Evolutionary conservation across 1,139 yeast genomes (phyloP), one percentile per base, ranked within the genome.

Genomic region (Geotrichum europaeum): DNA sequence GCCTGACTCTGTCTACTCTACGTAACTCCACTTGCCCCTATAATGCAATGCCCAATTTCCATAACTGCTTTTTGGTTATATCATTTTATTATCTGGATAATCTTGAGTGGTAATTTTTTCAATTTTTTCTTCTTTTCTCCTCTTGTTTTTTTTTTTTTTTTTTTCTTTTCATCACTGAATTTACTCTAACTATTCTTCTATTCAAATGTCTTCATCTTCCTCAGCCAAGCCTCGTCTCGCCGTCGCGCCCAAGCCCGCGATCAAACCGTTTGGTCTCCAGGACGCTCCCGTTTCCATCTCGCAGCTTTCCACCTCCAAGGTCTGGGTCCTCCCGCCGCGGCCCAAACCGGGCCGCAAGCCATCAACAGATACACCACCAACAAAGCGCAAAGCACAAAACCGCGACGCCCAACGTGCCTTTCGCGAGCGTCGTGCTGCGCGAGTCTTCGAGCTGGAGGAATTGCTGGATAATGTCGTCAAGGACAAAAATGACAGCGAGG

Each of bases 271-370:
- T 2, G 36, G 50, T 6, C 54, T 55, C 2, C 51, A 54, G 30
- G 58, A 54, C 22, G 49, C 50, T 9, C 59, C 32, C 10, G 57
- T 53, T 0, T 34, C 62, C 9, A 55, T 52, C 1, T 45, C 61
- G 2, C 56, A 56, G 13, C 68, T 74, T n/a, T 65, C 72, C 64
- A 86, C 96, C 0, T 87, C 96, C 15, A 88, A 83, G 68, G 89
- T 85, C 68, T 91, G 97, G 96, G 92, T 89, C 15, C 78, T 91
- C 47, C 97, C 97, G 1, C 96, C 96, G 12, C 76, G 96, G 62
- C 95, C 96, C 7, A 89, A 89, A 71, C 96, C 96, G 0, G 97
- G 96, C 9, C 78, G 96, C 63, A 90, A 90, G 73, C 96, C 96
- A 13, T 82, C 91, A 62, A 84, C 83, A 4, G 88, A 84, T 64